Percentiles rank a stretch among this genome's conserved stretches.
Conservation (phyloP, 1,139 yeast species). For the Protomyces arabidopsidicola region DNA sequence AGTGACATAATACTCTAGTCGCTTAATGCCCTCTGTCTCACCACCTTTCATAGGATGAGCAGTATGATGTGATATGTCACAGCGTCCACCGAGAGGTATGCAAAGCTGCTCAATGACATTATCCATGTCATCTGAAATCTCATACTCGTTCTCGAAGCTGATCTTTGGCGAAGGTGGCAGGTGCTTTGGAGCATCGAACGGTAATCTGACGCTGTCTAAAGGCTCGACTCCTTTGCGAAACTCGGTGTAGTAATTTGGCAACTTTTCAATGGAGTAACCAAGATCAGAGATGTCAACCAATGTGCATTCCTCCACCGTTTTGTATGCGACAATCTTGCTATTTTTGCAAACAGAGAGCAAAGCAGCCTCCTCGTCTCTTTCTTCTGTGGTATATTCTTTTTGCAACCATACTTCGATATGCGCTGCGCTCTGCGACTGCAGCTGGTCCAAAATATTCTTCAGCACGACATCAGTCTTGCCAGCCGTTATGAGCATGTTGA, state of each 20-base stretch:
- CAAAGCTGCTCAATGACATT: constrained; percentile 10
- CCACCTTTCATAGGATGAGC: constrained; percentile 26
- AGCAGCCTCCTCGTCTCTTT: neutral
- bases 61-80: neutral
- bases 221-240: constrained; percentile 25
- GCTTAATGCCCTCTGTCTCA: constrained; percentile 2
- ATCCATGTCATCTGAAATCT: constrained; percentile 10
- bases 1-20: constrained; percentile 13
- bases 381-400: constrained; percentile 21
- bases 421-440: neutral
- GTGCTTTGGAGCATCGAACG: constrained; percentile 11
- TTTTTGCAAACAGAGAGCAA: constrained; percentile 3
- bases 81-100: constrained; percentile 18
- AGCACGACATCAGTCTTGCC: constrained; percentile 11
- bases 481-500: constrained; percentile 5
- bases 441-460: neutral
- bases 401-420: constrained; percentile 19
- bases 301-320: constrained; percentile 17
- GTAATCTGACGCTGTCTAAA: constrained; percentile 3
- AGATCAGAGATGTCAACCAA: constrained; percentile 15
- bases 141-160: constrained; percentile 5
- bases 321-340: neutral
- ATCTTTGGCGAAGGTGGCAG: constrained; percentile 4
- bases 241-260: constrained; percentile 20
- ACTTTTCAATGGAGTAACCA: constrained; percentile 13